Evolutionary conservation across 345 rosid species (phyloP).

Genomic region (Mallotus nudiflorus): DNA sequence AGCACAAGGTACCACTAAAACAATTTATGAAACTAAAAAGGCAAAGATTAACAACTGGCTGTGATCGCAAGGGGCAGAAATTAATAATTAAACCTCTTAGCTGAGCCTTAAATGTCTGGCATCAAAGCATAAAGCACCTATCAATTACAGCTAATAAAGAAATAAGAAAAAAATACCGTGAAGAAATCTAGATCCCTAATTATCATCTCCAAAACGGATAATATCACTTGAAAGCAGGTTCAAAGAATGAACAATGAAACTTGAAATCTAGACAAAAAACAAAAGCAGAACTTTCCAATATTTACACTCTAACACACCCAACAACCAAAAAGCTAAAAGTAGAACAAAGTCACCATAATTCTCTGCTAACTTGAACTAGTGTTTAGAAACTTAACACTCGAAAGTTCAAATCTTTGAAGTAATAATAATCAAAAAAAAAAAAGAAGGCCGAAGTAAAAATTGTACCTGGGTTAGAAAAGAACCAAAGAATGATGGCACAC

Average conservation of each 20-base stretch:
- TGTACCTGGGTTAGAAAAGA: constrained; percentile 62
- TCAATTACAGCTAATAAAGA: neutral
- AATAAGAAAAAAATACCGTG: no score
- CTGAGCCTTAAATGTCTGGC: neutral
- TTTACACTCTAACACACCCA: neutral
- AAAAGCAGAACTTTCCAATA: neutral
- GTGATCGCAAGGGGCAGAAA: neutral
- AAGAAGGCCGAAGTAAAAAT: neutral
- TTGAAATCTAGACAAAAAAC: neutral
- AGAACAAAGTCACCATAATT: neutral
- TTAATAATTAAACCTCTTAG: neutral
- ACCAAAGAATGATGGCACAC: constrained; percentile 72
- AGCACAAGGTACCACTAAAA: neutral
- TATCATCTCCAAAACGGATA: neutral
- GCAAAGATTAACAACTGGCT: no score
- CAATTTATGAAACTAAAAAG: neutral
- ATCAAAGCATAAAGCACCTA: neutral
- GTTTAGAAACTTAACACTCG: neutral
- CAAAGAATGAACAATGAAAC: neutral
- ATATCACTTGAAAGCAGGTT: neutral
- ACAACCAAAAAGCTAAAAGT: neutral
- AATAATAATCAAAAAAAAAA: no score
- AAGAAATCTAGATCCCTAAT: neutral
- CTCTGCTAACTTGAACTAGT: neutral
- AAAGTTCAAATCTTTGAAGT: neutral